These are phyloP conservation scores for Skeletonema grethae DNA, from an alignment of 108 stramenopile genomes.

Conservation along the genomic window DNA sequence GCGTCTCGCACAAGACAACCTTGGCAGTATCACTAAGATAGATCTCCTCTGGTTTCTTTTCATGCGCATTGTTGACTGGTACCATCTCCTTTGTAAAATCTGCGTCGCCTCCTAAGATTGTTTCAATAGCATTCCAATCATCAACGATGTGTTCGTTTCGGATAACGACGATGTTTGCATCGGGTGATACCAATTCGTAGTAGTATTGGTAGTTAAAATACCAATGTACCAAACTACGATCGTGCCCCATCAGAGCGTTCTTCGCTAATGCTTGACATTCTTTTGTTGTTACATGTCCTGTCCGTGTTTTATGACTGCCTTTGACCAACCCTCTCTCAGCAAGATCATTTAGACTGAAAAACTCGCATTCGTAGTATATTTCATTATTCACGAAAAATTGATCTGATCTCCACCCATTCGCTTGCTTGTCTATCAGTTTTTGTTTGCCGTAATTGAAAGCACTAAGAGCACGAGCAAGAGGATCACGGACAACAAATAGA, in stretches of 20 bases:
- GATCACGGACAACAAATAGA: slow-evolving; percentile 42
- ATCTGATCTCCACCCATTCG: not conserved
- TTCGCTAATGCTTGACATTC: not conserved
- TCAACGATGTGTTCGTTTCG: slow-evolving; percentile 52
- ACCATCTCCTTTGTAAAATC: slow-evolving; percentile 11
- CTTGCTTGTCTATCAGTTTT: not conserved
- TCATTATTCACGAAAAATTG: slow-evolving; percentile 9
- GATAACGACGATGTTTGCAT: slow-evolving; percentile 42
- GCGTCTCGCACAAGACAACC: slow-evolving; percentile 29
- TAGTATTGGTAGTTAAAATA: slow-evolving; percentile 48
- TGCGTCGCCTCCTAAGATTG: slow-evolving; percentile 28
- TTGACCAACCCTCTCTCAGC: slow-evolving; percentile 1
- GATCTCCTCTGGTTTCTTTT: slow-evolving; percentile 31
- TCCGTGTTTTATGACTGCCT: not conserved
- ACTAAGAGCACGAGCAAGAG: slow-evolving; percentile 26
- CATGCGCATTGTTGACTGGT: slow-evolving; percentile 30
- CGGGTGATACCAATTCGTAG: slow-evolving; percentile 20
- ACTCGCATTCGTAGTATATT: not conserved
- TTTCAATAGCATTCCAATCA: slow-evolving; percentile 44
- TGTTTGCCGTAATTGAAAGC: slow-evolving; percentile 45
- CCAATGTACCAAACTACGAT: not conserved
- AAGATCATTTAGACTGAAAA: not conserved
- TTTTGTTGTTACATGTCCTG: not conserved
- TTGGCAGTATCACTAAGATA: slow-evolving; percentile 41
- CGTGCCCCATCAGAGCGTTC: not conserved